phyloP scores from a whole-genome alignment of 208 protist species.

The Entamoeba dispar region DNA sequence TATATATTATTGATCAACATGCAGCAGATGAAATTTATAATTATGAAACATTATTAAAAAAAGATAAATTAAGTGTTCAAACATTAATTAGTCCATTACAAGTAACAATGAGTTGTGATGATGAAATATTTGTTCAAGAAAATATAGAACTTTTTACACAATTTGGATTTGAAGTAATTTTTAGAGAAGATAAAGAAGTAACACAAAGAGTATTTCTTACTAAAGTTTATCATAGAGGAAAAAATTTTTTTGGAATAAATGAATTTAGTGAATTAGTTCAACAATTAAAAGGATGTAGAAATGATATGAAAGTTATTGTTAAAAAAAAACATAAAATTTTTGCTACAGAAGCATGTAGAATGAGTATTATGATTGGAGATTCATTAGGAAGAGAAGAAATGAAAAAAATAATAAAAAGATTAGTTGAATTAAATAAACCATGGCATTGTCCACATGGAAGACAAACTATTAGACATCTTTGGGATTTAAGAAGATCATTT shows the following conservation, averaged over 20 bases:
- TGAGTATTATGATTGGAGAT: slow-evolving; percentile 67
- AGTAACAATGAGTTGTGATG: slow-evolving; percentile 46
- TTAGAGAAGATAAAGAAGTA: slow-evolving; percentile 24
- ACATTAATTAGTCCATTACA: slow-evolving; percentile 47
- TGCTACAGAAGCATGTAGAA: slow-evolving; percentile 62
- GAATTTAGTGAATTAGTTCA: slow-evolving; percentile 56
- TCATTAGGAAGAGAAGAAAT: slow-evolving; percentile 49
- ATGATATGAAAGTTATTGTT: slow-evolving; percentile 39
- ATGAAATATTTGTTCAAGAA: slow-evolving; percentile 52
- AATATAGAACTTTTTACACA: slow-evolving; percentile 41
- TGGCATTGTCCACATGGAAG: slow-evolving; percentile 75
- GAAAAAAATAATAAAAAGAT: slow-evolving; percentile 6
- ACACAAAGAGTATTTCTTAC: slow-evolving; percentile 48
- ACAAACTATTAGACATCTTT: slow-evolving; percentile 43
- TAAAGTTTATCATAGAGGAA: slow-evolving; percentile 52
- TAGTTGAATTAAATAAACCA: slow-evolving; percentile 53
- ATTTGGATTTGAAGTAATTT: slow-evolving; percentile 57
- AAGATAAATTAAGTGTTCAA: slow-evolving; percentile 43
- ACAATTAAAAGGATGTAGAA: slow-evolving; percentile 38
- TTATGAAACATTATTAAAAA: slow-evolving; percentile 38
- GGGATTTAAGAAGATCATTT: neutral
- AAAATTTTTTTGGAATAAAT: slow-evolving; percentile 50
- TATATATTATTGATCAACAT: slow-evolving; percentile 74
- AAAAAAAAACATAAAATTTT: slow-evolving; percentile 55
- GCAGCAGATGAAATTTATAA: slow-evolving; percentile 58